Base-by-base conservation (phyloP, 495 filamentous ascomycete genomes). In the Hypoxylon crocopeplum region DNA sequence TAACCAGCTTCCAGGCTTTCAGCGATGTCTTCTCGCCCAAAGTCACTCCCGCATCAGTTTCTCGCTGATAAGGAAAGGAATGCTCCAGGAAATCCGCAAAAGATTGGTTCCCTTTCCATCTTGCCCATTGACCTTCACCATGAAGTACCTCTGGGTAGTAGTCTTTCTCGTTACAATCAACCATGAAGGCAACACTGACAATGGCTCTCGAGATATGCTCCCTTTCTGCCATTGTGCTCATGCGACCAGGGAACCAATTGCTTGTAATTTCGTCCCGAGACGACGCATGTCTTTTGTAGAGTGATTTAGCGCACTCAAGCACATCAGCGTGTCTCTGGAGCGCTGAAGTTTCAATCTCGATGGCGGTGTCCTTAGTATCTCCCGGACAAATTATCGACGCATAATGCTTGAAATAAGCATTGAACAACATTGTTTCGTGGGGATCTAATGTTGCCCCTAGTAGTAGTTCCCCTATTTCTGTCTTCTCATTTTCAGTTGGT, bases 1-100 rank as follows among this genome's bases (percentile, higher is more conserved):
- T 64, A 13, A 15, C 47, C 19, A 68, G 48, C 22, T 68, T 68
- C 60, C 60, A 64, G 10, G 37, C 47, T 24, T 62, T 67, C 21
- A 67, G 44, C 15, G 42, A 33, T 13, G 20, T 32, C 16, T 32
- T 22, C 2, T 24, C 41, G 37, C 46, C 32, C 20, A 44, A 16
- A 16, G 46, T 33, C 19, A 47, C 37, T 12, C 19, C 13, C 7
- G 34, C 12, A 29, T 48, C 29, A 37, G n/a, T n/a, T n/a, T 45
- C 33, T 20, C 20, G n/a, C 25, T 40, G n/a, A 32, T 19, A 20
- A 16, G 33, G 49, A 24, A 54, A 54, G 6, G 41, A 40, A 16
- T 29, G 17, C 41, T 34, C 24, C 11, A 54, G 29, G 20, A 54
- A 54, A 16, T 45, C 11, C 6, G 32, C 1, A 15, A 54, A 54